Percentiles rank a stretch among this genome's conserved stretches.
phyloP scores from a whole-genome alignment of 495 filamentous ascomycete species.

The Aspergillus sclerotiicarbonarius region DNA sequence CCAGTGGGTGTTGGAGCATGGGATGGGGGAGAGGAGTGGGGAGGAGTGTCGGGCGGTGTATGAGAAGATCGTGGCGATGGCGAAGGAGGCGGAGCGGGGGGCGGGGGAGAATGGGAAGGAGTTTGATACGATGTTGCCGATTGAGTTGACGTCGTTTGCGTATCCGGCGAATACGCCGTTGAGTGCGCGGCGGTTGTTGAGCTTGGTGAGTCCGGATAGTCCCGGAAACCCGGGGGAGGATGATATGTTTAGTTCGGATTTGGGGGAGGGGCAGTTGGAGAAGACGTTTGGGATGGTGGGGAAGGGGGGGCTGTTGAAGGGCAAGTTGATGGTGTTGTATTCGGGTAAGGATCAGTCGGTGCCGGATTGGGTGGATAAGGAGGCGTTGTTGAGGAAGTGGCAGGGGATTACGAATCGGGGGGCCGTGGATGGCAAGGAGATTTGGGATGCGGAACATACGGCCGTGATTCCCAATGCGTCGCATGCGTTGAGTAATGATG shows the following conservation, averaged over 20 bases:
- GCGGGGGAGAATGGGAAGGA: constrained; percentile 11
- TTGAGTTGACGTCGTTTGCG: constrained; percentile 35
- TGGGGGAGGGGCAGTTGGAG: constrained; percentile 55
- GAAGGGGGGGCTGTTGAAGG: constrained; percentile 50
- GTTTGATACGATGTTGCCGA: constrained; percentile 34
- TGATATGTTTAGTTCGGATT: constrained; percentile 82
- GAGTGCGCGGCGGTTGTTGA: constrained; percentile 62
- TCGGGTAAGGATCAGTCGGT: constrained; percentile 72
- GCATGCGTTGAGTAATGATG: constrained; percentile 45
- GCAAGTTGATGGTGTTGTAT: constrained; percentile 50
- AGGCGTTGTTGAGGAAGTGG: constrained; percentile 62
- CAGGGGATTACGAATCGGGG: constrained; percentile 47
- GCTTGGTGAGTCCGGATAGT: constrained; percentile 55
- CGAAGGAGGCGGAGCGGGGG: constrained; percentile 15
- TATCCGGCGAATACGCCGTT: constrained; percentile 50
- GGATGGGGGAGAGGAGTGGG: constrained; percentile 32
- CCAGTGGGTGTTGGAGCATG: constrained; percentile 32
- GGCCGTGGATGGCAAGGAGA: constrained; percentile 7
- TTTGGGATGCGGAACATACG: constrained; percentile 41
- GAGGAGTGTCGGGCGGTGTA: constrained; percentile 28
- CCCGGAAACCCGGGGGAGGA: constrained; percentile 63
- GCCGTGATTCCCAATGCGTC: constrained; percentile 45
- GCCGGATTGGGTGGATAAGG: constrained; percentile 61
- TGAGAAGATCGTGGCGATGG: constrained; percentile 27
- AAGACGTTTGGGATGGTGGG: constrained; percentile 63